Percentiles rank a stretch among this genome's conserved stretches.
phyloP scores from a whole-genome alignment of 768 basidiomycete species.

The Termitomyces sp. region DNA sequence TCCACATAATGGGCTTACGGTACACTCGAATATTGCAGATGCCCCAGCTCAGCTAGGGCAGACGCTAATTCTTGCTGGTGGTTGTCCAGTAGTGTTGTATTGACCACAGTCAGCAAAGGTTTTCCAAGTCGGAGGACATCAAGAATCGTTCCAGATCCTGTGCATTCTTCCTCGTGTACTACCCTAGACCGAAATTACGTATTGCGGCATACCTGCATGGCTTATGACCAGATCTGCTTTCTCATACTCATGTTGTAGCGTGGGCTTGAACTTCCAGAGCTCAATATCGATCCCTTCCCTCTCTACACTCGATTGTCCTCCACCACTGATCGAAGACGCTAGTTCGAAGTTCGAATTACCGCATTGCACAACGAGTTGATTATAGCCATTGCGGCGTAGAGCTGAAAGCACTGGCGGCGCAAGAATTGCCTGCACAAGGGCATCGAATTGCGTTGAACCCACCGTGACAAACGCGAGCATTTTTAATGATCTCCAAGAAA shows the following conservation, averaged over 20 bases:
- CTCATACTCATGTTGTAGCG: slow-evolving; percentile 59
- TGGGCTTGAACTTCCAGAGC: slow-evolving; percentile 69
- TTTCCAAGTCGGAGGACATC: slow-evolving; percentile 75
- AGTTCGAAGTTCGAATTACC: slow-evolving; percentile 58
- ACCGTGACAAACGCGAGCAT: slow-evolving; percentile 76
- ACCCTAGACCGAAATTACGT: slow-evolving; percentile 1
- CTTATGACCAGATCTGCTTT: slow-evolving; percentile 79
- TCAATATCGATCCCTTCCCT: slow-evolving; percentile 48
- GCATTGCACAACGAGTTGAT: slow-evolving; percentile 65
- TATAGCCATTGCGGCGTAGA: slow-evolving; percentile 52
- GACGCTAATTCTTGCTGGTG: slow-evolving; percentile 89
- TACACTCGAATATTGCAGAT: slow-evolving; percentile 53
- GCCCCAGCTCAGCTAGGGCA: slow-evolving; percentile 50
- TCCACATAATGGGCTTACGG: slow-evolving; percentile 38
- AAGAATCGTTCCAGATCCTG: slow-evolving; percentile 93
- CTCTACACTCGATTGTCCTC: slow-evolving; percentile 19
- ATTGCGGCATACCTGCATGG: slow-evolving; percentile 72
- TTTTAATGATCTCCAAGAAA: slow-evolving; percentile 6
- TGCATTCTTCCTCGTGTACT: slow-evolving; percentile 23
- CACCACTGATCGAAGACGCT: slow-evolving; percentile 21
- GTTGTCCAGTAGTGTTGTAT: slow-evolving; percentile 83
- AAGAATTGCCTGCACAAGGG: slow-evolving; percentile 57
- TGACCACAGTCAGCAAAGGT: slow-evolving; percentile 83
- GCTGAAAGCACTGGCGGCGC: slow-evolving; percentile 51
- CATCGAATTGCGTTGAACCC: slow-evolving; percentile 84